A percentile compares a stretch with the other conserved stretches of the same genome.
Conservation (phyloP, 139 green algal genomes). For the Micromonas pusilla region DNA sequence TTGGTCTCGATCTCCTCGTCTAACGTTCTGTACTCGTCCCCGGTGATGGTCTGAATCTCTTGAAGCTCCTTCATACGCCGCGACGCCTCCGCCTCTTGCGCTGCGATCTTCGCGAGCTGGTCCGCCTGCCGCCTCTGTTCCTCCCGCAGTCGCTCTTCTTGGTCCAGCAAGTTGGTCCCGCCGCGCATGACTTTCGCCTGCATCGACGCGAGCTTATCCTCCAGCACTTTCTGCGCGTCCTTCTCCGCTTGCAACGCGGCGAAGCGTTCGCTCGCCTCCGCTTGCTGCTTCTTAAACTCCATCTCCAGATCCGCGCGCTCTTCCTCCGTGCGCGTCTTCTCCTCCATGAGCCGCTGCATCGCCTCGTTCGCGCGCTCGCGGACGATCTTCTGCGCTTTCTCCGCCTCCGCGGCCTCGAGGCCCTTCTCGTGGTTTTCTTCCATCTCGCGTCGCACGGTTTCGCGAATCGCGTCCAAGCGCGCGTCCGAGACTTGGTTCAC, state of each 20-base stretch:
- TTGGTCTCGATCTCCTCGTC: conserved; percentile 33
- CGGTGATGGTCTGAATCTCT: conserved; percentile 24
- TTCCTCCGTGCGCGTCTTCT: conserved; percentile 32
- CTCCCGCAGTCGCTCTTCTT: conserved; percentile 13
- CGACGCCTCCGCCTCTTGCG: conserved; percentile 13
- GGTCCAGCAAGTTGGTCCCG: conserved; percentile 3
- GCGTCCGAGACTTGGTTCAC: conserved; percentile 30
- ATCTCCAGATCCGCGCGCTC: conserved; percentile 24
- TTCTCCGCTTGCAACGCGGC: neutral
- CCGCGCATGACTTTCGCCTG: conserved; percentile 22
- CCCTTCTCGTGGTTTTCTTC: conserved; percentile 40
- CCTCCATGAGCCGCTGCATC: conserved; percentile 9
- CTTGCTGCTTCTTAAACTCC: conserved; percentile 15
- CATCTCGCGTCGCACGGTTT: conserved; percentile 42
- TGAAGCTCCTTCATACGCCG: conserved; percentile 31
- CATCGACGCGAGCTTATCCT: conserved; percentile 23
- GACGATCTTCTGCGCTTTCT: conserved; percentile 43
- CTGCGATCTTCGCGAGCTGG: conserved; percentile 11
- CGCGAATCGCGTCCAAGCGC: conserved; percentile 29
- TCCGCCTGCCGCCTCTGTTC: neutral
- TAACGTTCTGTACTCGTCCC: conserved; percentile 31
- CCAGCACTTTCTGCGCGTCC: conserved; percentile 1
- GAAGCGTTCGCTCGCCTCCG: neutral
- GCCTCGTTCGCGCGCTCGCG: conserved; percentile 14
- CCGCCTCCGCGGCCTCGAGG: conserved; percentile 40